A percentile compares a stretch with the other conserved stretches of the same genome.
Conservation (phyloP, 2,329 filamentous ascomycete genomes). For the Bipolaris sorokiniana region DNA sequence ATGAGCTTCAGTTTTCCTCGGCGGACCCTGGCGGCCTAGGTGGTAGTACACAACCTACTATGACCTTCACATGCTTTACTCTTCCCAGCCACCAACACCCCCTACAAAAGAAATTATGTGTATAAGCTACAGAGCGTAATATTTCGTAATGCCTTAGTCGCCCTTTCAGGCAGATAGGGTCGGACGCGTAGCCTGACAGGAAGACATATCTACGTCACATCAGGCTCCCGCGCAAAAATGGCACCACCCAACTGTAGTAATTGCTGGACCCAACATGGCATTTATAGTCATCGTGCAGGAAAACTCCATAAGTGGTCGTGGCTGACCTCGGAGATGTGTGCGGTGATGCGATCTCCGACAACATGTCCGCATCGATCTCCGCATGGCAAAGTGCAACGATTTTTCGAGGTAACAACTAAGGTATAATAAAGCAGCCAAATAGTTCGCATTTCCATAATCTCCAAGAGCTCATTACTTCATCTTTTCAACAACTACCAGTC, state of each 20-base stretch:
- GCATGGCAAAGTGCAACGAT: background rate
- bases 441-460: background rate
- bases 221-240: too few species aligned
- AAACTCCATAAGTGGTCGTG: background rate
- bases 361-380: background rate
- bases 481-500: background rate
- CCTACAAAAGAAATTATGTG: background rate
- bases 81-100: background rate
- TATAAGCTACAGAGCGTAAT: background rate
- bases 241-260: background rate
- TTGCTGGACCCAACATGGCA: too few species aligned
- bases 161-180: too few species aligned
- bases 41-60: background rate
- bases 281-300: too few species aligned
- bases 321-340: background rate
- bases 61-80: background rate
- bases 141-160: background rate
- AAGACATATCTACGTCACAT: too few species aligned
- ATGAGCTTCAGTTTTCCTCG: constrained; percentile 21
- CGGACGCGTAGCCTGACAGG: too few species aligned
- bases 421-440: background rate
- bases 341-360: constrained; percentile 5
- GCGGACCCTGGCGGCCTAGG: constrained; percentile 2
- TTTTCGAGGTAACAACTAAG: background rate
- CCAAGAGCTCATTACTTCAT: background rate